These are phyloP conservation scores for Fennellomyces sp. DNA, from an alignment of 371 early-diverging fungal genomes.

Conservation along the genomic window DNA sequence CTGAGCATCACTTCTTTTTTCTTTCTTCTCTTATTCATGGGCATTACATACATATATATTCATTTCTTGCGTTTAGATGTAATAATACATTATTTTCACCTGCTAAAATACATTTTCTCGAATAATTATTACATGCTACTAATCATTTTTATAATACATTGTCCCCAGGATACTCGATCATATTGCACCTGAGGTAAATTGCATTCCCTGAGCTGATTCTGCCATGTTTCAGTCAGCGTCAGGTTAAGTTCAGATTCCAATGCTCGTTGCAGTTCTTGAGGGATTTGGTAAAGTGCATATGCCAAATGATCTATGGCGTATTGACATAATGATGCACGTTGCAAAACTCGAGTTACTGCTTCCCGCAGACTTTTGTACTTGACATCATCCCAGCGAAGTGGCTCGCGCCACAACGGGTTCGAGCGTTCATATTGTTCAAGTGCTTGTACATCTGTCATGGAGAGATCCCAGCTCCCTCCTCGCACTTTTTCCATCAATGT, in stretches of 20 bases:
- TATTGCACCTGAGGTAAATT: neutral
- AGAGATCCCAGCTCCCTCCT: conserved; percentile 33
- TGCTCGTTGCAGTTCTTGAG: conserved; percentile 28
- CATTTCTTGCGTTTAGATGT: neutral
- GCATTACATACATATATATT: neutral
- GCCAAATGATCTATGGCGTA: conserved; percentile 44
- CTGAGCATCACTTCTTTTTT: neutral
- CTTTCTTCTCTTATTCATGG: neutral
- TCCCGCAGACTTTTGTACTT: neutral
- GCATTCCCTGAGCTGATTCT: neutral
- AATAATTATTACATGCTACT: neutral
- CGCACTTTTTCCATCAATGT: conserved; percentile 35
- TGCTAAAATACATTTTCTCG: neutral
- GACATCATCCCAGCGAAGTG: neutral
- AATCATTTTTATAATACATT: conserved; percentile 6
- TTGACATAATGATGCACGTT: conserved; percentile 38
- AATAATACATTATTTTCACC: neutral
- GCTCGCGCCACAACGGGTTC: neutral
- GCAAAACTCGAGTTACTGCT: conserved; percentile 17
- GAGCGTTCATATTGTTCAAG: neutral
- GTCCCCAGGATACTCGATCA: conserved; percentile 5
- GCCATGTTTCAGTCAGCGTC: conserved; percentile 16
- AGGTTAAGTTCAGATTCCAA: conserved; percentile 39
- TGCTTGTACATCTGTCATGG: neutral
- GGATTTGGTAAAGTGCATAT: conserved; percentile 36